Conservation (phyloP, 78 protist genomes). For the Dictyostelium firmibasis region DNA sequence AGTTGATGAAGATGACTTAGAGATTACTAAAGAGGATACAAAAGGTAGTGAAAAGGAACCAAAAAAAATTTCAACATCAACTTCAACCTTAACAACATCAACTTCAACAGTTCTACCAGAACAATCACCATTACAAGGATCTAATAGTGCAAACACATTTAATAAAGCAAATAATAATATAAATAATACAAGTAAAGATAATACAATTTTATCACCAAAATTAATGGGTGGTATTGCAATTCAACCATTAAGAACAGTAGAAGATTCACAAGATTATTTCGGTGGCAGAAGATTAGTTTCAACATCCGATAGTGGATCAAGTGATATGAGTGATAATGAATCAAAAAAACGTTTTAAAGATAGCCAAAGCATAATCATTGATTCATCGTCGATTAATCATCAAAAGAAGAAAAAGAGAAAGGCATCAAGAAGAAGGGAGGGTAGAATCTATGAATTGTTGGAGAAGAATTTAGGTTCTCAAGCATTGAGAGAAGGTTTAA, state of each 20-base stretch:
- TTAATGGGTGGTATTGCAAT: not conserved
- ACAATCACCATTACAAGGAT: not conserved
- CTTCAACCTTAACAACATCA: not conserved
- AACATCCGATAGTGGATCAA: conserved; percentile 10
- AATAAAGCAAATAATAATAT: not conserved
- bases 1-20: conserved; percentile 11
- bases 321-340: conserved; percentile 58
- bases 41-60: not conserved
- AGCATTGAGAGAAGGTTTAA: not conserved
- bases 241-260: not conserved
- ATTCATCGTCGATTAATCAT: not conserved
- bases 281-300: conserved; percentile 37
- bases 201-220: not conserved
- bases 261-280: conserved; percentile 16
- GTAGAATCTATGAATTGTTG: conserved; percentile 50
- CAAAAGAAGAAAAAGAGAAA: conserved; percentile 5
- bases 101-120: not conserved
- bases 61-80: not conserved
- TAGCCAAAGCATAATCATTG: not conserved
- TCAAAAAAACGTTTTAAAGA: not conserved
- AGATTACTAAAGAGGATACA: conserved; percentile 12
- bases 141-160: not conserved
- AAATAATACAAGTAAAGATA: not conserved
- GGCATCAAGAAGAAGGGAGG: conserved; percentile 10
- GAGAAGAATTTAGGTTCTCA: conserved; percentile 26